Conservation (phyloP, 2,329 filamentous ascomycete species). For the Stemphylium beticola region DNA sequence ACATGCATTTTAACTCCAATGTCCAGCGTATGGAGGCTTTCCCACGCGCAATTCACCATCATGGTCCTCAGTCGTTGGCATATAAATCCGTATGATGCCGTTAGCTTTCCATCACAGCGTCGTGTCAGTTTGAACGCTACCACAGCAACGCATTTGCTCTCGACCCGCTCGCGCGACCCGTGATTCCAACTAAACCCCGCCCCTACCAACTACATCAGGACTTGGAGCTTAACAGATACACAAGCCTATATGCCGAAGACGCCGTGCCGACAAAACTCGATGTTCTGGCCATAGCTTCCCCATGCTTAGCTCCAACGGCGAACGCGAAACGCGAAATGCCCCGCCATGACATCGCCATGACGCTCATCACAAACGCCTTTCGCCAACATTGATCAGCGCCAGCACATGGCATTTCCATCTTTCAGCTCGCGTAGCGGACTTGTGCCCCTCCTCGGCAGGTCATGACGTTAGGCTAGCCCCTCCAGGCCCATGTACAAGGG, state of each 20-base stretch:
- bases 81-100: slow-evolving; percentile 13
- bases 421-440: slow-evolving; percentile 19
- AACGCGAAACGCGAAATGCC: slow-evolving; percentile 16
- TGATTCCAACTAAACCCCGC: background rate
- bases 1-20: background rate
- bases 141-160: background rate
- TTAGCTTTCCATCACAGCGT: background rate
- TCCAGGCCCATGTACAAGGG: slow-evolving; percentile 36
- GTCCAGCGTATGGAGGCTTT: background rate
- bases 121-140: background rate
- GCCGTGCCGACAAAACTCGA: slow-evolving; percentile 2
- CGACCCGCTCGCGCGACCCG: background rate
- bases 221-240: background rate
- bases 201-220: slow-evolving; percentile 1
- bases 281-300: slow-evolving; percentile 17
- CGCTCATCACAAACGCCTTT: slow-evolving; percentile 24
- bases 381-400: slow-evolving; percentile 23
- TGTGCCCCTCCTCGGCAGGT: slow-evolving; percentile 29
- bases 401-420: slow-evolving; percentile 19
- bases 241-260: slow-evolving; percentile 5
- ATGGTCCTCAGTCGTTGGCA: slow-evolving; percentile 23
- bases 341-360: slow-evolving; percentile 40
- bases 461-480: slow-evolving; percentile 39
- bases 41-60: slow-evolving; percentile 19
- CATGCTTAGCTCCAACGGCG: slow-evolving; percentile 17